Evolutionary conservation across 164 flowering plant genomes (phyloP).

Genomic region (Macadamia integrifolia): DNA sequence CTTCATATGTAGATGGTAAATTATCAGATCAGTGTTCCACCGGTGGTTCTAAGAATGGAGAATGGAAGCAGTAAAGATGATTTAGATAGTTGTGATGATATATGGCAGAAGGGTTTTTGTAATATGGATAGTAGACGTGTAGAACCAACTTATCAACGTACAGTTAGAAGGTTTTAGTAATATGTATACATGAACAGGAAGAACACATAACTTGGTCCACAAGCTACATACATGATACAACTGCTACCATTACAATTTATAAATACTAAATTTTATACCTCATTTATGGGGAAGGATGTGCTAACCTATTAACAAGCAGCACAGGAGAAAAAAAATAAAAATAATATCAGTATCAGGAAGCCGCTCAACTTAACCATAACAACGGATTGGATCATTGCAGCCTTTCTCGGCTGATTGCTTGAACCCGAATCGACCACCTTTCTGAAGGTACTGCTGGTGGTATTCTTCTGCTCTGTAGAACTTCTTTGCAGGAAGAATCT

Average conservation of each 20-base stretch:
- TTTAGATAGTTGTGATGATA: no score
- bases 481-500: constrained; percentile 85
- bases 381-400: constrained; percentile 77
- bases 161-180: no score
- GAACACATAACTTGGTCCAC: no score
- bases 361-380: constrained; percentile 43
- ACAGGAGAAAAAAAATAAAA: not conserved
- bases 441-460: constrained; percentile 86
- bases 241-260: not conserved
- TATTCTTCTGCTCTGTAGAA: constrained; percentile 90
- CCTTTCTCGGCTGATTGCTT: constrained; percentile 72
- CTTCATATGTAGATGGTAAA: no score
- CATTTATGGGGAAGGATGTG: not conserved
- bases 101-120: no score
- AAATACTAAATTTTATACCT: no score
- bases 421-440: constrained; percentile 78
- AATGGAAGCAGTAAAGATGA: no score
- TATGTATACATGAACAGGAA: no score
- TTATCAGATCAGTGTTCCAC: no score
- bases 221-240: not conserved
- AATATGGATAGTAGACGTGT: not conserved
- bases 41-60: no score
- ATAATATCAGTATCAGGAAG: not conserved
- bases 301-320: not conserved
- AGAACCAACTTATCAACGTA: no score